Evolutionary conservation across 768 basidiomycete species (phyloP).

Genomic region (Leccinum barrowsii): DNA sequence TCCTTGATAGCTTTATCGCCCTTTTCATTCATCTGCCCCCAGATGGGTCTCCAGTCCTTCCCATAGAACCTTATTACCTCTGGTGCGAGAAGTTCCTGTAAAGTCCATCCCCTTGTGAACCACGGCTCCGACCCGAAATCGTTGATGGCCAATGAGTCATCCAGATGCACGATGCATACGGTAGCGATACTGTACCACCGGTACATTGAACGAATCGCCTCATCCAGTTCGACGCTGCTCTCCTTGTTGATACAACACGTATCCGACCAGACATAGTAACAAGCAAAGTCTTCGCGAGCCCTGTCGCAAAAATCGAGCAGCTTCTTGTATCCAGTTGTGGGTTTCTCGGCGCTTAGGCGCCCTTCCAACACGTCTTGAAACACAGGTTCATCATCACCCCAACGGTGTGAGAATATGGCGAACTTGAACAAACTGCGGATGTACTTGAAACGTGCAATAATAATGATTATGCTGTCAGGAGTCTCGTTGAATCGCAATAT

Average conservation of each 20-base stretch:
- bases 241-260: constrained; percentile 22
- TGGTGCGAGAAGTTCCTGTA: constrained; percentile 17
- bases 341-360: not conserved
- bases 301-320: constrained; percentile 15
- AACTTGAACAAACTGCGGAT: constrained; percentile 15
- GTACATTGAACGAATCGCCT: constrained; percentile 30
- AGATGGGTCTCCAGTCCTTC: constrained; percentile 17
- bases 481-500: not conserved
- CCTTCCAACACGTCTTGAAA: constrained; percentile 8
- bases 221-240: constrained; percentile 30
- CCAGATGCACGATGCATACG: constrained; percentile 24
- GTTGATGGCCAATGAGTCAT: constrained; percentile 3
- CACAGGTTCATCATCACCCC: constrained; percentile 18
- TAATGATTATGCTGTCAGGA: not conserved
- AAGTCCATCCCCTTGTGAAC: constrained; percentile 24
- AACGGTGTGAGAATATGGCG: constrained; percentile 21
- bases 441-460: constrained; percentile 4
- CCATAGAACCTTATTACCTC: constrained; percentile 17
- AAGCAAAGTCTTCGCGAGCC: constrained; percentile 14
- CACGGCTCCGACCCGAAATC: constrained; percentile 18
- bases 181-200: constrained; percentile 23
- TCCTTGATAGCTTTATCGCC: constrained; percentile 11
- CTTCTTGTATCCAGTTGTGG: constrained; percentile 16
- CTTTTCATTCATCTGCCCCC: not conserved
- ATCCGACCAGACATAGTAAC: constrained; percentile 25